These are phyloP conservation scores for Dicorynia guianensis DNA, from an alignment of 306 rosid genomes.

Conservation along the genomic window DNA sequence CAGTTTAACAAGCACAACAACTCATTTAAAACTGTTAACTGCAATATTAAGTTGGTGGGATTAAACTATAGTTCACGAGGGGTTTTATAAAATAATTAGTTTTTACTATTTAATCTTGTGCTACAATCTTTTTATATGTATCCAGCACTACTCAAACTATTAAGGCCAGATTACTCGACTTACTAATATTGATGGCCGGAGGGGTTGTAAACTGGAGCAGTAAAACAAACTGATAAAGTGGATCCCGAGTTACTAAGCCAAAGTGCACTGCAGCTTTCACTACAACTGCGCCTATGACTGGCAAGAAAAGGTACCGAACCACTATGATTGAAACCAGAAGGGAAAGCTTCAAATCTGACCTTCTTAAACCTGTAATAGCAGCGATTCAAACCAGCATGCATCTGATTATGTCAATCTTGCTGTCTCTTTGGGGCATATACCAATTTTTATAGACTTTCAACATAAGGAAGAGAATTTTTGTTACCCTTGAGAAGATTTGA, in stretches of 20 bases:
- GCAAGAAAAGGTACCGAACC: slow-evolving; percentile 54
- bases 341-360: slow-evolving; percentile 50
- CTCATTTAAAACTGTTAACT: too few relatives aligned
- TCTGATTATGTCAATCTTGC: neutral
- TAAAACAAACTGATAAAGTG: slow-evolving; percentile 59
- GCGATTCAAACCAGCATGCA: neutral
- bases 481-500: slow-evolving; percentile 63
- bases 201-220: slow-evolving; percentile 59
- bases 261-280: slow-evolving; percentile 49
- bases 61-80: too few relatives aligned
- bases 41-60: too few relatives aligned
- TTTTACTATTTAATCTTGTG: too few relatives aligned
- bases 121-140: too few relatives aligned
- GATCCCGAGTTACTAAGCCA: slow-evolving; percentile 53
- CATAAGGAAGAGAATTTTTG: too few relatives aligned
- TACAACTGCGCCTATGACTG: slow-evolving; percentile 46
- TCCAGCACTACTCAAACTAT: too few relatives aligned
- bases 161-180: too few relatives aligned
- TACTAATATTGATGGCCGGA: slow-evolving; percentile 65
- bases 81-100: too few relatives aligned
- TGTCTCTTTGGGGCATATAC: neutral
- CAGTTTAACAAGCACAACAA: too few relatives aligned
- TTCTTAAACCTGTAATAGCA: neutral
- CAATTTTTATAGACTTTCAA: too few relatives aligned
- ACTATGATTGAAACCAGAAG: slow-evolving; percentile 43